These are phyloP conservation scores for Leptographium procerum DNA, from an alignment of 2,329 filamentous ascomycete species.

Conservation along the genomic window DNA sequence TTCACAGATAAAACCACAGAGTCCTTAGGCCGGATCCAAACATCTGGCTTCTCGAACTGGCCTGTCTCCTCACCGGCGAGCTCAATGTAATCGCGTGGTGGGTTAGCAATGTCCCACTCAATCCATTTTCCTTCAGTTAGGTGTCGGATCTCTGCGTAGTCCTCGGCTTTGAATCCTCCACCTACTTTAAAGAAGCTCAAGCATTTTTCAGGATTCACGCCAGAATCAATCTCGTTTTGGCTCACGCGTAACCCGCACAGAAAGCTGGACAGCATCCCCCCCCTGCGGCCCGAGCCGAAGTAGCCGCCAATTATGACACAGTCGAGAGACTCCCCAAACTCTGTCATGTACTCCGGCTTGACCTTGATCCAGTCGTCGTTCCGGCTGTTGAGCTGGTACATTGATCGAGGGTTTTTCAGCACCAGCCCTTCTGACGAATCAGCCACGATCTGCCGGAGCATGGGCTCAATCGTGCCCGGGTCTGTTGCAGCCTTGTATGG, in stretches of 20 bases:
- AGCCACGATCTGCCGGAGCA: slow-evolving; percentile 71
- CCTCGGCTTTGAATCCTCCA: slow-evolving; percentile 76
- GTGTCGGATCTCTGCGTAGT: slow-evolving; percentile 75
- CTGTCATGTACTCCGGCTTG: slow-evolving; percentile 96
- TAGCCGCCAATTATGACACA: slow-evolving; percentile 85
- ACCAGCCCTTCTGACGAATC: slow-evolving; percentile 85
- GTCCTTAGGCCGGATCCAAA: slow-evolving; percentile 85
- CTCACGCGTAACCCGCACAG: slow-evolving; percentile 78
- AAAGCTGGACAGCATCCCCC: slow-evolving; percentile 74
- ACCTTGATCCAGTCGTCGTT: slow-evolving; percentile 98
- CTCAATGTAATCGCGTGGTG: slow-evolving; percentile 68
- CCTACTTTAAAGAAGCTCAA: slow-evolving; percentile 97
- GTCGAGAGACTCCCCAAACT: slow-evolving; percentile 88
- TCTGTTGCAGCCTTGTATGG: slow-evolving; percentile 53
- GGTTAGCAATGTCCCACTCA: slow-evolving; percentile 67
- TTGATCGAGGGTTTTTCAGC: slow-evolving; percentile 81
- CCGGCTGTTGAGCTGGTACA: slow-evolving; percentile 77
- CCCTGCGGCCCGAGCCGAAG: slow-evolving; percentile 77
- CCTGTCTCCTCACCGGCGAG: slow-evolving; percentile 62
- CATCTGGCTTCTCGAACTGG: slow-evolving; percentile 71
- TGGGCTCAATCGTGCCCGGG: slow-evolving; percentile 63
- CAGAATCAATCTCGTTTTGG: slow-evolving; percentile 49
- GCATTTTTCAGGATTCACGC: slow-evolving; percentile 59
- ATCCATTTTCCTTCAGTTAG: slow-evolving; percentile 86
- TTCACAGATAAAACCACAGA: slow-evolving; percentile 84